Evolutionary conservation across 768 basidiomycete species (phyloP).

Genomic region (Lyophyllum atratum): DNA sequence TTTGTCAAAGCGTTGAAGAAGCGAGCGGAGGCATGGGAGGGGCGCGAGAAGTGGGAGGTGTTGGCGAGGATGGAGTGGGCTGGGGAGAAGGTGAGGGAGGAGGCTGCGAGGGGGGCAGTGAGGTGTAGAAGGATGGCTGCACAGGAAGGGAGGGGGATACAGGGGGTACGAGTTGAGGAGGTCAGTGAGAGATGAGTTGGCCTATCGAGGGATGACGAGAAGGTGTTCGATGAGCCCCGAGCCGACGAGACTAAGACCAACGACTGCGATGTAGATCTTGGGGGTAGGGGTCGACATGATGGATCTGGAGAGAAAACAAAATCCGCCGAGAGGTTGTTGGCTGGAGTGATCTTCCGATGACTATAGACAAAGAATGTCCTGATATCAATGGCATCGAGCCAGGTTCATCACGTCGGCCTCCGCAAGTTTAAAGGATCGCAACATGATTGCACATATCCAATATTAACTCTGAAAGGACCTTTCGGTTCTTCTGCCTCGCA

Average conservation of each 20-base stretch:
- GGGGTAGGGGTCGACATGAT: slow-evolving; percentile 18
- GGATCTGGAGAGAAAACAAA: slow-evolving; percentile 9
- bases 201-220: slow-evolving; percentile 57
- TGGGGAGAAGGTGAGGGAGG: slow-evolving; percentile 50
- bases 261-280: slow-evolving; percentile 65
- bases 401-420: neutral
- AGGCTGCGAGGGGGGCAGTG: slow-evolving; percentile 70
- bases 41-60: slow-evolving; percentile 80
- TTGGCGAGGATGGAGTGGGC: slow-evolving; percentile 62
- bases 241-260: slow-evolving; percentile 94
- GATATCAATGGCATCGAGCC: slow-evolving; percentile 13
- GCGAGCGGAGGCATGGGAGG: slow-evolving; percentile 86
- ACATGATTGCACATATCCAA: neutral
- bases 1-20: slow-evolving; percentile 80
- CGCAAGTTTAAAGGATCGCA: too few species aligned
- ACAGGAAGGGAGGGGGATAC: slow-evolving; percentile 10
- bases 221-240: slow-evolving; percentile 85
- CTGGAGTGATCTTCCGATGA: slow-evolving; percentile 6
- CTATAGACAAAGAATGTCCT: slow-evolving; percentile 8
- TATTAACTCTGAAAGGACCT: neutral
- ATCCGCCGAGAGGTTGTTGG: slow-evolving; percentile 6
- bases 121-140: slow-evolving; percentile 73
- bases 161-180: slow-evolving; percentile 64
- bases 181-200: slow-evolving; percentile 66
- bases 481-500: neutral